Percentiles rank a stretch among this genome's conserved stretches.
These are phyloP conservation scores for Megacollybia platyphylla DNA, from an alignment of 1,284 basidiomycete genomes.

Conservation along the genomic window DNA sequence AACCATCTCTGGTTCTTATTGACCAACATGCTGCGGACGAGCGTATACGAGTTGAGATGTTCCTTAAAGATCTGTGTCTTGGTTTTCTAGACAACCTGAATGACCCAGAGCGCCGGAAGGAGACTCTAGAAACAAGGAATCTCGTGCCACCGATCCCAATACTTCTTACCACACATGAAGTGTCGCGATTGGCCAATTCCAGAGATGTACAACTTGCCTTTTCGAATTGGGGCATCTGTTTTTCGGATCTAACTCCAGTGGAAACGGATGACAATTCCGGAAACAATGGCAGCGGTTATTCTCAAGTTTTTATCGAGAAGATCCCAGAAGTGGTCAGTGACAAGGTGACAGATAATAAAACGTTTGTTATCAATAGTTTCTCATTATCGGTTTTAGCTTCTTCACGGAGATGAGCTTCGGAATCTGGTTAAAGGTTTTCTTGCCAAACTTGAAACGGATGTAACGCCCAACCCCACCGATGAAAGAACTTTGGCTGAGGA, in stretches of 20 bases:
- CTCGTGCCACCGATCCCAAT: slow-evolving; percentile 42
- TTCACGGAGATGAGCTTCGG: slow-evolving; percentile 50
- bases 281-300: slow-evolving; percentile 27
- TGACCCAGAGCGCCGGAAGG: slow-evolving; percentile 12
- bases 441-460: slow-evolving; percentile 23
- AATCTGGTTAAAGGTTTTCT: slow-evolving; percentile 58
- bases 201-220: slow-evolving; percentile 34
- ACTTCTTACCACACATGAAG: slow-evolving; percentile 55
- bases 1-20: slow-evolving; percentile 56
- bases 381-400: slow-evolving; percentile 29
- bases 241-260: slow-evolving; percentile 25
- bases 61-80: slow-evolving; percentile 57
- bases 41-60: slow-evolving; percentile 77
- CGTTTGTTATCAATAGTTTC: slow-evolving; percentile 1
- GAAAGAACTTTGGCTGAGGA: slow-evolving; percentile 10
- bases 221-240: slow-evolving; percentile 60
- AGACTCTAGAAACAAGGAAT: slow-evolving; percentile 23
- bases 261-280: slow-evolving; percentile 13
- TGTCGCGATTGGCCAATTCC: slow-evolving; percentile 28
- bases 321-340: slow-evolving; percentile 57
- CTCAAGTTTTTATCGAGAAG: slow-evolving; percentile 41
- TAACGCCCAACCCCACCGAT: slow-evolving; percentile 5
- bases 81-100: slow-evolving; percentile 38
- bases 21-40: slow-evolving; percentile 98
- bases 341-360: slow-evolving; percentile 34